phyloP scores from a whole-genome alignment of 2,329 filamentous ascomycete genomes.

The Pestalotiopsis sp. region DNA sequence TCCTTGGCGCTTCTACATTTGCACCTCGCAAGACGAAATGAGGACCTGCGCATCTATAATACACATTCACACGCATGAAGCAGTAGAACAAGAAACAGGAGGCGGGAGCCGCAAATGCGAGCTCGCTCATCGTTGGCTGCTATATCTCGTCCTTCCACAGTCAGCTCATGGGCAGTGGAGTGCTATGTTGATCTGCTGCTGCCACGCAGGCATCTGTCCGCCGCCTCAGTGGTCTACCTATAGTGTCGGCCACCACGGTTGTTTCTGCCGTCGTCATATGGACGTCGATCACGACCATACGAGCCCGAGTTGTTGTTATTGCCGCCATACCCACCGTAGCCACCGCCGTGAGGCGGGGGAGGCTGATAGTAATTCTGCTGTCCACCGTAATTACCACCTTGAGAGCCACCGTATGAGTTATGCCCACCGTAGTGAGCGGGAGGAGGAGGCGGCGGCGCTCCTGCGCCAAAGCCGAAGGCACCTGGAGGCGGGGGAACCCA shows the following conservation, averaged over 20 bases:
- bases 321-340: slow-evolving; percentile 23
- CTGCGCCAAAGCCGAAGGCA: slow-evolving; percentile 36
- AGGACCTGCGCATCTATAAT: not conserved
- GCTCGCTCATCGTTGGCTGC: slow-evolving; percentile 7
- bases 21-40: not conserved
- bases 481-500: slow-evolving; percentile 43
- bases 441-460: slow-evolving; percentile 42
- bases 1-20: not conserved
- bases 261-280: slow-evolving; percentile 22
- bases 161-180: not conserved
- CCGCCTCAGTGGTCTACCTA: slow-evolving; percentile 6
- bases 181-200: not conserved
- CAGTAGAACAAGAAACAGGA: not conserved
- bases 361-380: slow-evolving; percentile 26
- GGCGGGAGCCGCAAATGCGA: slow-evolving; percentile 6
- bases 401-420: slow-evolving; percentile 23
- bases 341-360: slow-evolving; percentile 20
- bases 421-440: slow-evolving; percentile 25
- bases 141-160: not conserved
- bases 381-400: slow-evolving; percentile 25
- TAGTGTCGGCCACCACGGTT: slow-evolving; percentile 22
- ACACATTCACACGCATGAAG: not conserved
- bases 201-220: not conserved
- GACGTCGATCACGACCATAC: slow-evolving; percentile 22
- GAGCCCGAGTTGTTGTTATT: slow-evolving; percentile 29